Evolutionary conservation across 2,329 filamentous ascomycete species (phyloP).

Genomic region (Aspergillus brasiliensis): DNA sequence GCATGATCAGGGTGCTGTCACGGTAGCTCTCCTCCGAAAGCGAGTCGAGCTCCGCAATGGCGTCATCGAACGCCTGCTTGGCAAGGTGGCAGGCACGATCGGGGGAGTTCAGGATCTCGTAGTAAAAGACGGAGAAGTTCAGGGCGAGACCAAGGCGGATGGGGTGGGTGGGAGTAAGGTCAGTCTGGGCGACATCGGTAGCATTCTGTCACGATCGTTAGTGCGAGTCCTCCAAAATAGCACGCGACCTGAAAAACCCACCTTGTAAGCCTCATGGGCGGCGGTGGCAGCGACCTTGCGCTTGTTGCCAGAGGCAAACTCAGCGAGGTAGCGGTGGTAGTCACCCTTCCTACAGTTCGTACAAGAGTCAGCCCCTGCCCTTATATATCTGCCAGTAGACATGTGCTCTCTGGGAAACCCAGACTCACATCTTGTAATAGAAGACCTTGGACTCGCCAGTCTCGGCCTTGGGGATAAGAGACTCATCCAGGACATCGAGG

Average conservation of each 20-base stretch:
- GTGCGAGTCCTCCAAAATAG: background rate
- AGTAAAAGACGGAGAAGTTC: slow-evolving; percentile 99
- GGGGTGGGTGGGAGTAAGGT: slow-evolving; percentile 95
- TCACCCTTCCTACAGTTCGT: slow-evolving; percentile 84
- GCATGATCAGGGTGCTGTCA: slow-evolving; percentile 99
- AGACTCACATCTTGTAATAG: slow-evolving; percentile 98
- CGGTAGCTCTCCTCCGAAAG: slow-evolving; percentile 98
- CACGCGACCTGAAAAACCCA: slow-evolving; percentile 45
- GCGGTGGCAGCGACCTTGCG: slow-evolving; percentile 93
- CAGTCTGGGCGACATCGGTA: slow-evolving; percentile 96
- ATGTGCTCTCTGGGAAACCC: background rate
- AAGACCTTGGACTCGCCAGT: slow-evolving; percentile 99
- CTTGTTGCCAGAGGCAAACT: slow-evolving; percentile 92
- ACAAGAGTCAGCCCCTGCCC: slow-evolving; percentile 74
- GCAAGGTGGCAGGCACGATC: slow-evolving; percentile 97
- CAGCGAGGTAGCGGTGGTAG: slow-evolving; percentile 97
- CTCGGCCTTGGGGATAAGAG: slow-evolving; percentile 92
- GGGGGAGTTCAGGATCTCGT: slow-evolving; percentile 97
- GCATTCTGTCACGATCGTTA: slow-evolving; percentile 65
- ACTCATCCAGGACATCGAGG: slow-evolving; percentile 89
- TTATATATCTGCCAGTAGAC: slow-evolving; percentile 49
- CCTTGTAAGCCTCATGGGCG: slow-evolving; percentile 98
- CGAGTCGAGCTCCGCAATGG: slow-evolving; percentile 97
- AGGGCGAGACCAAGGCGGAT: slow-evolving; percentile 96
- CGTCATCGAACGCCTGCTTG: slow-evolving; percentile 98